phyloP scores from a whole-genome alignment of 352 stramenopile genomes.

The Phytophthora idaei region DNA sequence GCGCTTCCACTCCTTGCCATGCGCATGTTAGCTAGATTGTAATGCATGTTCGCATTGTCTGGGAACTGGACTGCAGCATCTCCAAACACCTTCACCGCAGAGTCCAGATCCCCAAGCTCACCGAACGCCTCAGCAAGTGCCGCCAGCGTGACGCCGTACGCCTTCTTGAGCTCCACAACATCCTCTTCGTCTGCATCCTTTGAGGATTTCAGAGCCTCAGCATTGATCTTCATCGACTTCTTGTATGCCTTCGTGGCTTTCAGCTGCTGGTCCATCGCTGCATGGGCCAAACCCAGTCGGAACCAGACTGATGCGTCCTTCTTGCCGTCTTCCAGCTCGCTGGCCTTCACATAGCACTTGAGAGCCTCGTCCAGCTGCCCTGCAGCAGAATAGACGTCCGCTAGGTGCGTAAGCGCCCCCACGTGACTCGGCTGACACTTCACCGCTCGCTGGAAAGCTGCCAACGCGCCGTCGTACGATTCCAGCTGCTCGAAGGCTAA shows the following conservation, averaged over 20 bases:
- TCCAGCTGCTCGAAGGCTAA: conserved; percentile 70
- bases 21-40: conserved; percentile 76
- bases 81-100: conserved; percentile 54
- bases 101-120: conserved; percentile 58
- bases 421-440: conserved; percentile 48
- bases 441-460: conserved; percentile 49
- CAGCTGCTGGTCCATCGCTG: conserved; percentile 41
- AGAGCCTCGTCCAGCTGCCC: conserved; percentile 44
- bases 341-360: conserved; percentile 45
- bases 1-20: conserved; percentile 43
- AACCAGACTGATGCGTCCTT: conserved; percentile 64
- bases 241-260: conserved; percentile 45
- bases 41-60: conserved; percentile 60
- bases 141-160: conserved; percentile 56
- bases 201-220: conserved; percentile 21
- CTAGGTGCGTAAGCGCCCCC: conserved; percentile 53
- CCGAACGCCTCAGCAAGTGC: conserved; percentile 61
- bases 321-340: conserved; percentile 30
- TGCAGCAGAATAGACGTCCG: conserved; percentile 46
- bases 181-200: conserved; percentile 20
- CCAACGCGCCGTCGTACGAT: conserved; percentile 51
- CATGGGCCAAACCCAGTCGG: conserved; percentile 44
- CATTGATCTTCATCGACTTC: conserved; percentile 39
- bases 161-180: conserved; percentile 37
- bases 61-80: conserved; percentile 45